Percentiles rank a stretch among this genome's conserved stretches.
These are phyloP conservation scores for Colletotrichum acutatum DNA, from an alignment of 2,329 filamentous ascomycete species.

Conservation along the genomic window DNA sequence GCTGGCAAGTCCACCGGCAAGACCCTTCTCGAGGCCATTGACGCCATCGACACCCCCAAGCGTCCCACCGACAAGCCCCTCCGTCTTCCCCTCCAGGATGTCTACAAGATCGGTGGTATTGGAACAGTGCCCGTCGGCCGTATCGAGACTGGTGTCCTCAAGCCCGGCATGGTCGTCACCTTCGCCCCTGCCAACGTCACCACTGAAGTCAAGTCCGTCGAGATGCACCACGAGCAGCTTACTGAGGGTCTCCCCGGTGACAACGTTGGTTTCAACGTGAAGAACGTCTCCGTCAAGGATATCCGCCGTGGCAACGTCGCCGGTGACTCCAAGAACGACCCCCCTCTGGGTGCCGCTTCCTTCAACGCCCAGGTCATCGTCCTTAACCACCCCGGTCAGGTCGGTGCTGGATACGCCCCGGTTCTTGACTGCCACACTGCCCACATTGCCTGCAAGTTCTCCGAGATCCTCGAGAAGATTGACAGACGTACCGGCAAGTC, in stretches of 20 bases:
- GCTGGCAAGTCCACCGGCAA: slow-evolving; percentile 87
- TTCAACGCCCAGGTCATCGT: slow-evolving; percentile 99
- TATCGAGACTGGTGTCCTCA: slow-evolving; percentile 99
- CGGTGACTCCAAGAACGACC: slow-evolving; percentile 99
- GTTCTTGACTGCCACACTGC: slow-evolving; percentile 99
- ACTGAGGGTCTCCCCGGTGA: slow-evolving; percentile 94
- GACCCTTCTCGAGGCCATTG: slow-evolving; percentile 99
- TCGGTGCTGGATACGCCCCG: slow-evolving; percentile 98
- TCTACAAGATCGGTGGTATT: slow-evolving; percentile 99
- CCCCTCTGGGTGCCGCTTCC: slow-evolving; percentile 85
- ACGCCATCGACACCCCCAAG: slow-evolving; percentile 90
- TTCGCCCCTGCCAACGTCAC: slow-evolving; percentile 99
- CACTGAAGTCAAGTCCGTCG: slow-evolving; percentile 99
- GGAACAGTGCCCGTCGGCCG: slow-evolving; percentile 99
- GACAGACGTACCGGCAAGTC: slow-evolving; percentile 99
- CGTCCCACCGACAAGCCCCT: slow-evolving; percentile 99
- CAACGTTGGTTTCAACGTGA: slow-evolving; percentile 99
- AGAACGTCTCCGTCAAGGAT: slow-evolving; percentile 99
- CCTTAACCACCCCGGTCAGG: slow-evolving; percentile 99
- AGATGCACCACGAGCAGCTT: slow-evolving; percentile 99
- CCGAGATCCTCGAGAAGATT: slow-evolving; percentile 99
- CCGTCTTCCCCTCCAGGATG: slow-evolving; percentile 99
- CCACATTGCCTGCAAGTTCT: slow-evolving; percentile 99
- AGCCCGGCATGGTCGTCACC: slow-evolving; percentile 93
- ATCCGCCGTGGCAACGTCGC: slow-evolving; percentile 99